A percentile compares a stretch with the other conserved stretches of the same genome.
Evolutionary conservation across 768 basidiomycete genomes (phyloP).

Genomic region (Myochromella boudieri): DNA sequence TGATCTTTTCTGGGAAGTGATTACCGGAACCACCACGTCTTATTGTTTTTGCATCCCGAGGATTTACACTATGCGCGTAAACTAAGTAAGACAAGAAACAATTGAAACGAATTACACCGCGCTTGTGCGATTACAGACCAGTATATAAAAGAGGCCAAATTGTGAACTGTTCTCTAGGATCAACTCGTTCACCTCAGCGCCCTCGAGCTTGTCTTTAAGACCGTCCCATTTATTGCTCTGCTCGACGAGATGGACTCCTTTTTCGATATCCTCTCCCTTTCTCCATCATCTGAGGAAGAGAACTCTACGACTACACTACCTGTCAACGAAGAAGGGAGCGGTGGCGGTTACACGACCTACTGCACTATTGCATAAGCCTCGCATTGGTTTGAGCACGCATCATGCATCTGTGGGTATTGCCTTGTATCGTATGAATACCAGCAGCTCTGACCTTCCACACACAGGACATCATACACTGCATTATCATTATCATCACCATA

Average conservation of each 20-base stretch:
- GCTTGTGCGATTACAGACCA: no score
- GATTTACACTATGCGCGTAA: neutral
- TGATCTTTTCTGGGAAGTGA: no score
- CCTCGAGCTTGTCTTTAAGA: neutral
- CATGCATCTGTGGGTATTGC: neutral
- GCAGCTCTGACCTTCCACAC: neutral
- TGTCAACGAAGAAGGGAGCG: neutral
- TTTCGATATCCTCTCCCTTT: neutral
- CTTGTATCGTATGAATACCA: neutral
- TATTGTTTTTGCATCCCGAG: no score
- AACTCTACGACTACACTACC: neutral
- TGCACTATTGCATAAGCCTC: constrained; percentile 11
- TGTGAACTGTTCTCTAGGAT: neutral
- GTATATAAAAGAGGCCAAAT: neutral
- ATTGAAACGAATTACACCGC: neutral
- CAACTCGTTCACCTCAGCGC: neutral
- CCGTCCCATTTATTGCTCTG: neutral
- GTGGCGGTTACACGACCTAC: neutral
- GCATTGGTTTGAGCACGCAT: neutral
- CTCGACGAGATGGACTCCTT: constrained; percentile 12
- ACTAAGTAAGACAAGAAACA: neutral
- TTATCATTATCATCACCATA: neutral
- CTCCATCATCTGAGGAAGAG: constrained; percentile 3
- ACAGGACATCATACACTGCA: neutral
- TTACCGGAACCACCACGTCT: no score